These are phyloP conservation scores for Nigrospora osmanthi DNA, from an alignment of 2,329 filamentous ascomycete genomes.

Conservation along the genomic window DNA sequence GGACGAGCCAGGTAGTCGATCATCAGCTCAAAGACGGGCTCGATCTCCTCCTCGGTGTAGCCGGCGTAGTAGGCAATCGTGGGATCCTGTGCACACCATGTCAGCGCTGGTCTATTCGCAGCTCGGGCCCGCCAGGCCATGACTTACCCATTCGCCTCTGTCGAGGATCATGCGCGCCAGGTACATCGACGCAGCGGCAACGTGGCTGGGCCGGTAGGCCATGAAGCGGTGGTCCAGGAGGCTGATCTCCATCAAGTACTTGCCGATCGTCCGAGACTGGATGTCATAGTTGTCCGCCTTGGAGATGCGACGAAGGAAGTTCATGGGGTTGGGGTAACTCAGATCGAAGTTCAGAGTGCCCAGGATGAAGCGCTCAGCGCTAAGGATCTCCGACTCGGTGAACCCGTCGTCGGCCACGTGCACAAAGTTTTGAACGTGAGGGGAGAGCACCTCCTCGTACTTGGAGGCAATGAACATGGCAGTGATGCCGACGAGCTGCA, in stretches of 20 bases:
- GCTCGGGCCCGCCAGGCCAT: neutral
- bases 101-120: constrained; percentile 7
- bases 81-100: constrained; percentile 53
- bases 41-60: constrained; percentile 86
- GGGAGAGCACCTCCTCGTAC: constrained; percentile 96
- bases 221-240: constrained; percentile 93
- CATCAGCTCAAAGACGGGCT: constrained; percentile 89
- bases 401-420: constrained; percentile 97
- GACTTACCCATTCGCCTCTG: constrained; percentile 79
- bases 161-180: constrained; percentile 84
- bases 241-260: constrained; percentile 96
- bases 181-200: constrained; percentile 93
- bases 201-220: constrained; percentile 77
- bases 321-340: constrained; percentile 99
- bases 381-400: constrained; percentile 87
- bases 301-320: constrained; percentile 96
- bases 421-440: constrained; percentile 93
- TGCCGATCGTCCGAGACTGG: constrained; percentile 91
- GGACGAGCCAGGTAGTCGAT: constrained; percentile 91
- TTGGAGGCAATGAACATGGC: constrained; percentile 99
- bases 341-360: constrained; percentile 90
- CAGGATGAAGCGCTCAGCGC: constrained; percentile 92
- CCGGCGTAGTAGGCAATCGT: constrained; percentile 87
- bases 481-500: constrained; percentile 93
- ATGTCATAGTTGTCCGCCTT: constrained; percentile 99